Evolutionary conservation across 805 yeast species (phyloP), one percentile per base, ranked within the genome.

Genomic region (Ogataea nakhonphanomensis): DNA sequence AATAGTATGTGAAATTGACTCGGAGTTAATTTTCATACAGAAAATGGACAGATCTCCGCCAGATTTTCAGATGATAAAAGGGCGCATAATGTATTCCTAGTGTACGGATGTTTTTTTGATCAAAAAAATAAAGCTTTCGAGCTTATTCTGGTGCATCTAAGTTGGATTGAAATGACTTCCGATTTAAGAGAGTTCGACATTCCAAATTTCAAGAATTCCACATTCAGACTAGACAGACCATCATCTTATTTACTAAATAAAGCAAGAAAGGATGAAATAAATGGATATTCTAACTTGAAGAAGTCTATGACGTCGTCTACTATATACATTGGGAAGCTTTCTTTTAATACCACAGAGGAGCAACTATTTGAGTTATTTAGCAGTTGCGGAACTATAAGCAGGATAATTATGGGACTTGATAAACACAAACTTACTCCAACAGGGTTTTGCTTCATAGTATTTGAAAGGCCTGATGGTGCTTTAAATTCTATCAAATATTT

Each of bases 391-490:
- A 69, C 76, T 11, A 80, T 91, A 28, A 78, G 78, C 49, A 73
- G 83, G 55, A 85, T 90, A 30, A 80, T 91, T 37, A 93, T 93
- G 98, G 99, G 99, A 0, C 73, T 93, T 26, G 97, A 93, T 61
- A 74, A 96, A 49, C 81, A 82, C 59, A 84, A 85, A 50, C 79
- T 82, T 54, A 90, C 96, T 1, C 99, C 99, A 2, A 90, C 98
- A 59, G 98, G 99, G 12, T 91, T 93, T 62, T 90, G 97, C 59
- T 93, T 93, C 59, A 89, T 93, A 28, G 83, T 88, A 33, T 93
- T 81, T 60, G 74, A 73, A 39, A 61, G 68, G 22, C 80, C 81
- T 31, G 71, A 72, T 35, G 89, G 86, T 35, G 88, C 96, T 2
- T 67, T 89, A 38, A 79, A 84, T 49, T 85, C 96, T 2, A 78